A percentile compares a stretch with the other conserved stretches of the same genome.
phyloP scores from a whole-genome alignment of 108 stramenopile species.

The Cyclotella choctawhatcheeana region DNA sequence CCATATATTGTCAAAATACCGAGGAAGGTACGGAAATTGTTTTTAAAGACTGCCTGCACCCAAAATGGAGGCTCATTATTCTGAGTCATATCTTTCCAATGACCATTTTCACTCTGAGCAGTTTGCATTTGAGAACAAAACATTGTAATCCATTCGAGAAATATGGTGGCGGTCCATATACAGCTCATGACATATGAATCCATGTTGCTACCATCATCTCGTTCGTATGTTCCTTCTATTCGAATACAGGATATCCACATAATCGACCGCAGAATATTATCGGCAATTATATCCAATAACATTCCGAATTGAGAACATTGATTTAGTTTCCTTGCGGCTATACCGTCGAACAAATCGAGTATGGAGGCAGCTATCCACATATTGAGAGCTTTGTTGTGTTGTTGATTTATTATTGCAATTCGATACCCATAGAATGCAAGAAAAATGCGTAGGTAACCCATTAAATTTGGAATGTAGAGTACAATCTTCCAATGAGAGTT shows the following conservation, averaged over 20 bases:
- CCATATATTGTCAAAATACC: slow-evolving; percentile 64
- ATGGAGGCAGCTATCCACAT: slow-evolving; percentile 54
- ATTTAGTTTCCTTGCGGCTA: slow-evolving; percentile 56
- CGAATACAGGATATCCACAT: slow-evolving; percentile 58
- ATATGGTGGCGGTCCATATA: slow-evolving; percentile 35
- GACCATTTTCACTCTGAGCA: background rate
- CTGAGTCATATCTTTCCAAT: slow-evolving; percentile 44
- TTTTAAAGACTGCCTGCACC: slow-evolving; percentile 59
- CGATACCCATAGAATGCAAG: slow-evolving; percentile 52
- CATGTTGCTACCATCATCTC: too few species aligned
- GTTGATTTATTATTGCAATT: slow-evolving; percentile 20
- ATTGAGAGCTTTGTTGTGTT: slow-evolving; percentile 36
- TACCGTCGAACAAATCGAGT: slow-evolving; percentile 68
- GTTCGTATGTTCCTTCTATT: slow-evolving; percentile 4
- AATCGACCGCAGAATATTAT: slow-evolving; percentile 61
- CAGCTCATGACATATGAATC: slow-evolving; percentile 1
- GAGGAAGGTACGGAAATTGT: slow-evolving; percentile 53
- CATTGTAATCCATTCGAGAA: slow-evolving; percentile 74
- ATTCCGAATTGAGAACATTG: slow-evolving; percentile 68
- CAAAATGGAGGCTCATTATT: slow-evolving; percentile 46
- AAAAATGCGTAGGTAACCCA: slow-evolving; percentile 63
- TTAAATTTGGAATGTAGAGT: slow-evolving; percentile 63
- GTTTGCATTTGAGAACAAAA: slow-evolving; percentile 53
- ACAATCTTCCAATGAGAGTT: slow-evolving; percentile 35
- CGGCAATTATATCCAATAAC: slow-evolving; percentile 65